Evolutionary conservation across 495 filamentous ascomycete genomes (phyloP), one percentile per base, ranked within the genome.

Genomic region (Lasiosphaeria miniovina): DNA sequence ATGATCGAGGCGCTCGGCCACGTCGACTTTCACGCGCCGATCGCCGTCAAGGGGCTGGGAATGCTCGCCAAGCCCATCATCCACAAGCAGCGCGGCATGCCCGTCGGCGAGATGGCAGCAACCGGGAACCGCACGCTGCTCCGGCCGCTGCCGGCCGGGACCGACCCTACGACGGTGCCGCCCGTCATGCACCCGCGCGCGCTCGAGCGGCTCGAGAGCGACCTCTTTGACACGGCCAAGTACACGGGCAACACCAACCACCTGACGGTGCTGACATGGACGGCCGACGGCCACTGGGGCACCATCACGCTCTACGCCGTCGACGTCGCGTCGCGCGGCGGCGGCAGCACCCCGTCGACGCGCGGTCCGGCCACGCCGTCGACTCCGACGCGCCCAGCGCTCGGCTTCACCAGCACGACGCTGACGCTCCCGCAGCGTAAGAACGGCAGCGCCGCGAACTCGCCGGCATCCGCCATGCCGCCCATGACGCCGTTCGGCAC

Each of bases 191-290:
- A 35, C 4, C 43, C 43, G 15, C 43, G 60, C 24, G 49, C 14
- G 3, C 34, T 62, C 4, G 41, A 58, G 33, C 40, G 49, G 1
- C 49, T 62, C 11, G 64, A 66, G 52, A 54, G 53, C 32, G 64
- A 66, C 17, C 32, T 66, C 10, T 66, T 66, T 15, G 60, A 66
- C 38, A 62, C 57, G 34, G 48, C 54, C 4, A 66, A 66, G 34
- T 66, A 58, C 12, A 45, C 38, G 7, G 48, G 38, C 14, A 46
- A n/a, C 35, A 55, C 40, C 7, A 48, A 54, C 4, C 10, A 58
- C 33, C 15, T 66, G 12, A 62, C 60, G 1, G 60, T 62, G 17
- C 32, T 66, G 14, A 62, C 64, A 5, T 66, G 60, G 60, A 33
- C 49, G 6, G 40, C 41, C 5, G 64, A 61, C 31, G 36, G 6